phyloP scores from a whole-genome alignment of 2,329 filamentous ascomycete genomes.

The Rutstroemia sp. region DNA sequence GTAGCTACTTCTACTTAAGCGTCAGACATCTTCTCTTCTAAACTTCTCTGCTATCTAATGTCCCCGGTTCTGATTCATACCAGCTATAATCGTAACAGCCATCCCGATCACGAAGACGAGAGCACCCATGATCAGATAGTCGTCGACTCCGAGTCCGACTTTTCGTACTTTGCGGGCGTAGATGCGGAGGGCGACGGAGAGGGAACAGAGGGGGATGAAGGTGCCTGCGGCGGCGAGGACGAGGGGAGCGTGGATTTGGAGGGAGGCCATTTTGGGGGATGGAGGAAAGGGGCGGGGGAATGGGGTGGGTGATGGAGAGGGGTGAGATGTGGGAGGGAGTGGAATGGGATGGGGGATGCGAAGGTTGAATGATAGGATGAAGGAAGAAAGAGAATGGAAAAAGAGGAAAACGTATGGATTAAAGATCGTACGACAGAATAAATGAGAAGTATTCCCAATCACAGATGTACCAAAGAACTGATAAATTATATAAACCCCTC shows the following conservation, averaged over 20 bases:
- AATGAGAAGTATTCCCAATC: neutral
- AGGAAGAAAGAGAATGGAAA: too few species aligned
- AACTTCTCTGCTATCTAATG: too few species aligned
- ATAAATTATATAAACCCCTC: too few species aligned
- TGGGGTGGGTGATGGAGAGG: neutral
- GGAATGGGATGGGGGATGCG: too few species aligned
- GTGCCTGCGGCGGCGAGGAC: neutral
- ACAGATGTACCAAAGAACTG: neutral
- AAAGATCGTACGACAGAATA: neutral
- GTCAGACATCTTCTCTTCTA: neutral
- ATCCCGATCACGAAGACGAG: conserved; percentile 8
- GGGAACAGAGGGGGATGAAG: conserved; percentile 1
- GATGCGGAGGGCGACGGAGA: neutral
- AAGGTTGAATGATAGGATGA: too few species aligned
- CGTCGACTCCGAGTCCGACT: conserved; percentile 1
- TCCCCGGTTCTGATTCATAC: neutral
- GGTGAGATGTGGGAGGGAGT: neutral
- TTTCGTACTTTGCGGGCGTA: conserved; percentile 3
- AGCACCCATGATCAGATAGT: conserved; percentile 5
- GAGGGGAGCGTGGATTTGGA: conserved; percentile 3
- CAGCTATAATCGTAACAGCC: neutral
- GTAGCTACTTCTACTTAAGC: neutral
- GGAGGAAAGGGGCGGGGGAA: neutral
- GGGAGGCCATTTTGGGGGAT: conserved; percentile 1
- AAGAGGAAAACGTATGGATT: neutral